These are phyloP conservation scores for Conticribra guillardii DNA, from an alignment of 108 stramenopile genomes.

Conservation along the genomic window DNA sequence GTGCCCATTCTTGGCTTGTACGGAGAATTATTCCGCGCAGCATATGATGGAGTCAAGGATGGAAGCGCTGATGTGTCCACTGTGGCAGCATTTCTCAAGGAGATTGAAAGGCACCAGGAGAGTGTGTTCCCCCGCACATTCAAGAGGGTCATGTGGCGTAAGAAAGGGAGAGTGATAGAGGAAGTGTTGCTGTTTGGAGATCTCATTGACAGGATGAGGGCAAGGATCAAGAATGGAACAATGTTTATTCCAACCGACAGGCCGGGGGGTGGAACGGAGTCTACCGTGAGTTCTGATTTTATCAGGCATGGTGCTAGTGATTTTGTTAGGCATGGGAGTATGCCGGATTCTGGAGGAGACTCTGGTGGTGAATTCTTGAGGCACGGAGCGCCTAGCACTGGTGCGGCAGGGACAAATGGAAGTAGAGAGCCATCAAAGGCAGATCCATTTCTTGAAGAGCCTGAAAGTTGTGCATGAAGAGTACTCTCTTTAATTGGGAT, in stretches of 20 bases:
- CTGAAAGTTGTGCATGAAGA: too few species aligned
- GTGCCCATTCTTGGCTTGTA: constrained; percentile 45
- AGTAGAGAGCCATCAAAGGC: too few species aligned
- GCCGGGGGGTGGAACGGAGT: not conserved
- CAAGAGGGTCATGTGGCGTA: constrained; percentile 44
- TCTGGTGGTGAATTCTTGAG: too few species aligned
- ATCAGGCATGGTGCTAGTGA: constrained; percentile 6
- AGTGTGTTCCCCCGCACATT: constrained; percentile 38
- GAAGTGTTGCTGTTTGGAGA: constrained; percentile 49
- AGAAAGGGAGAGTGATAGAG: constrained; percentile 38
- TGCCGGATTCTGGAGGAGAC: too few species aligned
- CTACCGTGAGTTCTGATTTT: constrained; percentile 3
- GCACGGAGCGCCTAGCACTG: too few species aligned
- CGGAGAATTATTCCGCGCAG: constrained; percentile 37
- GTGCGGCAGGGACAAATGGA: too few species aligned
- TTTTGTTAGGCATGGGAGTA: constrained; percentile 15
- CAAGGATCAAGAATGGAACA: constrained; percentile 19
- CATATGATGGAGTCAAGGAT: constrained; percentile 30
- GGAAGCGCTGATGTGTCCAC: constrained; percentile 33
- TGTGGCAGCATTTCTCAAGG: constrained; percentile 34
- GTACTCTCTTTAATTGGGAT: too few species aligned
- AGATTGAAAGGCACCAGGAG: constrained; percentile 46
- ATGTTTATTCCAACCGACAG: constrained; percentile 4
- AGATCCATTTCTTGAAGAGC: too few species aligned
- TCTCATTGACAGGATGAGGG: constrained; percentile 48